Evolutionary conservation across 495 filamentous ascomycete genomes (phyloP).

Genomic region (Penicillium egyptiacum): DNA sequence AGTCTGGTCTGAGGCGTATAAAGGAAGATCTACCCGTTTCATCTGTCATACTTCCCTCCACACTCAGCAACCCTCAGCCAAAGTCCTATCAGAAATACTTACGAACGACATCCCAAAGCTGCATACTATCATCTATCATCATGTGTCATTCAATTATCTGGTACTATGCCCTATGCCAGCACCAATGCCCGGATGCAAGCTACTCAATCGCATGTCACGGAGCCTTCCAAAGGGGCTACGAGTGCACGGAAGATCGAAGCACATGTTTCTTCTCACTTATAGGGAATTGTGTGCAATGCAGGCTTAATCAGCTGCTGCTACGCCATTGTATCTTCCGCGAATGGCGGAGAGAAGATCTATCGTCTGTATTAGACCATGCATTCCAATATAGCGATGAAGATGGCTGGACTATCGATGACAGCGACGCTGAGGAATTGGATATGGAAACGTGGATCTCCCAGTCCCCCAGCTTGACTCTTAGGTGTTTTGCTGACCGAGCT

Average conservation of each 20-base stretch:
- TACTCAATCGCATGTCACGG: slow-evolving; percentile 23
- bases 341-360: not conserved
- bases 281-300: slow-evolving; percentile 3
- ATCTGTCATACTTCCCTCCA: not conserved
- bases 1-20: not conserved
- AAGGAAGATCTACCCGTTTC: not conserved
- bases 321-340: not conserved
- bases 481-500: not conserved
- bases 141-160: slow-evolving; percentile 39
- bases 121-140: slow-evolving; percentile 1
- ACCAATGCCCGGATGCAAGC: slow-evolving; percentile 14
- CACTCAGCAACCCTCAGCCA: not conserved
- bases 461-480: not conserved
- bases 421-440: not conserved
- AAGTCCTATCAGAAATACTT: not conserved
- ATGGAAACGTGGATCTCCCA: not conserved
- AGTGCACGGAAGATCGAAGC: slow-evolving; percentile 15
- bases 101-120: not conserved
- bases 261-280: not conserved
- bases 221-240: slow-evolving; percentile 22
- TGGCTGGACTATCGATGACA: not conserved
- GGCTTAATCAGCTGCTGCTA: not conserved
- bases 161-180: slow-evolving; percentile 32
- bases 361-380: not conserved
- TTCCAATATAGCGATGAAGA: not conserved